Percentiles rank a stretch among this genome's conserved stretches.
phyloP scores from a whole-genome alignment of 805 yeast species.

The Starmerella lactis-condensi region DNA sequence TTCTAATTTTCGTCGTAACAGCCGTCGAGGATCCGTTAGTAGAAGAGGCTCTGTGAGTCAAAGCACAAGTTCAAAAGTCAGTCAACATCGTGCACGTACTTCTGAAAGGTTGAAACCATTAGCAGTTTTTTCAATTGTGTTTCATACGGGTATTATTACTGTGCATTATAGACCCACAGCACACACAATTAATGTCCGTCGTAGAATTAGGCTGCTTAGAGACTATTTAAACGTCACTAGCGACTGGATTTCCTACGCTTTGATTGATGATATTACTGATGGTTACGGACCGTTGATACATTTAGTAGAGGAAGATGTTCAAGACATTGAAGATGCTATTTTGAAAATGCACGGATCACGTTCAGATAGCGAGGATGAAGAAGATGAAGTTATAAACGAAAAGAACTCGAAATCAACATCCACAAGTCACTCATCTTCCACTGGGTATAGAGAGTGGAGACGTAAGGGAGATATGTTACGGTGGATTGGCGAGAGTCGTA shows the following conservation, averaged over 20 bases:
- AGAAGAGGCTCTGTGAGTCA: conserved; percentile 8
- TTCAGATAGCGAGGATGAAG: conserved; percentile 27
- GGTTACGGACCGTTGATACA: conserved; percentile 95
- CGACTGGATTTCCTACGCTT: conserved; percentile 93
- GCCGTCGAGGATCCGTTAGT: conserved; percentile 7
- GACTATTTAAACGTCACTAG: conserved; percentile 82
- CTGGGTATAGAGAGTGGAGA: conserved; percentile 54
- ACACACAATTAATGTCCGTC: conserved; percentile 85
- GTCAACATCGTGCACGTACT: conserved; percentile 19
- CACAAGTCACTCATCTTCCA: conserved; percentile 19
- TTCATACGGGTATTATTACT: conserved; percentile 75
- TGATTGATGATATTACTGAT: conserved; percentile 92
- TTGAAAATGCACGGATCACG: conserved; percentile 64
- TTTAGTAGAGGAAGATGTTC: conserved; percentile 83
- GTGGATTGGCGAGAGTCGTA: conserved; percentile 87
- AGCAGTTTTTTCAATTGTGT: conserved; percentile 83
- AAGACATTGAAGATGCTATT: conserved; percentile 83
- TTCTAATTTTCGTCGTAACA: neutral
- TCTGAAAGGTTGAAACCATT: conserved; percentile 55
- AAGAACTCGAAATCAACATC: conserved; percentile 12
- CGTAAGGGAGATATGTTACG: conserved; percentile 88
- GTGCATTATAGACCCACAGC: conserved; percentile 92
- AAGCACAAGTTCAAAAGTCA: conserved; percentile 4
- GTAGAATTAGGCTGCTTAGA: conserved; percentile 70
- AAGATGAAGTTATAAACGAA: conserved; percentile 25